Conservation (phyloP, 2,329 filamentous ascomycete species). For the Pezicula neosporulosa region DNA sequence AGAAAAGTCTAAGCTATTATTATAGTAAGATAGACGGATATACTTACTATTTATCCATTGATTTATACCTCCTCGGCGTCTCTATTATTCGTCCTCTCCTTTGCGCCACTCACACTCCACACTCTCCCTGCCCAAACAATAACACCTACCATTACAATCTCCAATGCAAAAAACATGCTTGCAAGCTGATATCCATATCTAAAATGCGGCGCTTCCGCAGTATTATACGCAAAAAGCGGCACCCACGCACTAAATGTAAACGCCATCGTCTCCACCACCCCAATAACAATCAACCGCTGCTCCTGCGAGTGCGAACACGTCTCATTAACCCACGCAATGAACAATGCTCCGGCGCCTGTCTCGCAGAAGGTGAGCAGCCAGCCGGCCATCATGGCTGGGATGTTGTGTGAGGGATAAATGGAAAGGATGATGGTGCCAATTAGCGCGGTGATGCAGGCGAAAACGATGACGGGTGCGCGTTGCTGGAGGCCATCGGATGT, state of each 20-base stretch:
- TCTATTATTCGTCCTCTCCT: background rate
- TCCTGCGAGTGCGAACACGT: slow-evolving; percentile 15
- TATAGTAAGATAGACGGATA: too few species aligned
- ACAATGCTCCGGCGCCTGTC: background rate
- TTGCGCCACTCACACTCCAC: background rate
- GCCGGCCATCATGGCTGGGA: slow-evolving; percentile 11
- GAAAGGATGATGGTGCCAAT: background rate
- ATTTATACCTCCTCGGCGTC: too few species aligned
- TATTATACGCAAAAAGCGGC: slow-evolving; percentile 11
- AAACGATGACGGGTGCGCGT: slow-evolving; percentile 19
- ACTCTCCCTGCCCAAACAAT: background rate
- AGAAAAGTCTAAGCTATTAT: too few species aligned
- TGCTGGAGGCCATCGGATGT: slow-evolving; percentile 15
- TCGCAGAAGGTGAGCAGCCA: background rate
- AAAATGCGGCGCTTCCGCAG: slow-evolving; percentile 25
- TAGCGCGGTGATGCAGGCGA: background rate
- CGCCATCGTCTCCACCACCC: slow-evolving; percentile 15
- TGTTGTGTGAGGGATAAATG: slow-evolving; percentile 11
- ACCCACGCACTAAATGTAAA: slow-evolving; percentile 14
- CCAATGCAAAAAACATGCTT: slow-evolving; percentile 26
- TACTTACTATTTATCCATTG: too few species aligned
- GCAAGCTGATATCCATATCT: slow-evolving; percentile 29
- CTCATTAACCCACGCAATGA: slow-evolving; percentile 18
- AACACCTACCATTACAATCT: slow-evolving; percentile 9
- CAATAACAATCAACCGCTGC: slow-evolving; percentile 16